Evolutionary conservation across 805 yeast genomes (phyloP).

Genomic region (Saturnispora diversa): DNA sequence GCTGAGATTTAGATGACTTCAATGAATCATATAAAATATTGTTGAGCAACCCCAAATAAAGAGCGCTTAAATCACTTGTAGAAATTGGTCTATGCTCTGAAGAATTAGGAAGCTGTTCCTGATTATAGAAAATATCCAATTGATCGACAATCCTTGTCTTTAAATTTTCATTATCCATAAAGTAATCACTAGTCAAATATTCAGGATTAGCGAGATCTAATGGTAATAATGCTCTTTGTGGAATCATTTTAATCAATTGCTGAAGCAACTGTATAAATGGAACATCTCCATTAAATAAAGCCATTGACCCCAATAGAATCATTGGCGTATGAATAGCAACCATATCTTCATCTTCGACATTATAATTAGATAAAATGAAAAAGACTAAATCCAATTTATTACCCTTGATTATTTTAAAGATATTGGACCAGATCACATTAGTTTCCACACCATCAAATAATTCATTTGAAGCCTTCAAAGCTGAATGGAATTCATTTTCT

Average conservation of each 20-base stretch:
- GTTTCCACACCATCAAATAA: conserved; percentile 88
- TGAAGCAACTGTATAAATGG: conserved; percentile 37
- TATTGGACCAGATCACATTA: conserved; percentile 62
- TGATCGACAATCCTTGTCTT: conserved; percentile 11
- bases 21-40: conserved; percentile 17
- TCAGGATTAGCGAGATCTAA: conserved; percentile 34
- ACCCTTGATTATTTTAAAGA: conserved; percentile 37
- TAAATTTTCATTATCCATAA: conserved; percentile 14
- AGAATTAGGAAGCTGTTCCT: neutral
- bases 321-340: conserved; percentile 67
- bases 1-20: conserved; percentile 12
- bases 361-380: conserved; percentile 57
- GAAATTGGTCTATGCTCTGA: conserved; percentile 30
- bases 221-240: conserved; percentile 56
- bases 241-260: conserved; percentile 44
- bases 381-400: conserved; percentile 41
- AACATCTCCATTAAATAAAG: conserved; percentile 28
- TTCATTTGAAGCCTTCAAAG: conserved; percentile 50
- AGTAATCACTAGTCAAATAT: conserved; percentile 8
- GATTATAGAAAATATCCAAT: conserved; percentile 17
- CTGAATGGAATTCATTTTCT: conserved; percentile 32
- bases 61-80: conserved; percentile 37
- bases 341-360: conserved; percentile 85
- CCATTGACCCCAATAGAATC: conserved; percentile 37
- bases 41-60: conserved; percentile 31